These are phyloP conservation scores for Dacryopinax spathularia DNA, from an alignment of 768 basidiomycete species.

Conservation along the genomic window DNA sequence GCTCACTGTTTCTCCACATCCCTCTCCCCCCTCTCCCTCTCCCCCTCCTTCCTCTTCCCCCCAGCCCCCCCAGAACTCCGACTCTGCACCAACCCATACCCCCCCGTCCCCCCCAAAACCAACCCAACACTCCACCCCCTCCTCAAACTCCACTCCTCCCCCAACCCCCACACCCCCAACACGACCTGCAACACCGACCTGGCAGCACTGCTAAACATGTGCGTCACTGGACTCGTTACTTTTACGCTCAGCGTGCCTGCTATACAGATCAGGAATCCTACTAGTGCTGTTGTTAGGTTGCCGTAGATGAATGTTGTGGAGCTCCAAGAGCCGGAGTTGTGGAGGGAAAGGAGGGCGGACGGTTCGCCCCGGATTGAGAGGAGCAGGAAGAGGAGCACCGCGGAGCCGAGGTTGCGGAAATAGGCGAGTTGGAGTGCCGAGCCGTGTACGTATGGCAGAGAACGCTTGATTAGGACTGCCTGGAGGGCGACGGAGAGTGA, in stretches of 20 bases:
- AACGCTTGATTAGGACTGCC: background rate
- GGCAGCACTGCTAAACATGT: background rate
- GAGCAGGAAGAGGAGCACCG: background rate
- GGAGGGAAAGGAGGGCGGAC: background rate
- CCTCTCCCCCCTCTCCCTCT: background rate
- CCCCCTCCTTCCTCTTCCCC: background rate
- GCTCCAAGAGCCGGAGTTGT: background rate
- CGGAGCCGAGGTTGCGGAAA: background rate
- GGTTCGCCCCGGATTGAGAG: background rate
- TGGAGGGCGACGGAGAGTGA: background rate
- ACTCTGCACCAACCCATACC: background rate
- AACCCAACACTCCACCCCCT: background rate
- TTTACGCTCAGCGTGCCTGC: background rate
- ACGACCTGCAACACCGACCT: background rate
- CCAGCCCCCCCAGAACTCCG: no score
- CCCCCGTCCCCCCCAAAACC: background rate
- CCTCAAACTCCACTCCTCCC: background rate
- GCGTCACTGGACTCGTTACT: background rate
- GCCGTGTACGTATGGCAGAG: background rate
- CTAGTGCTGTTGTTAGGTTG: background rate
- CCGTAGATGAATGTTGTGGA: conserved; percentile 1
- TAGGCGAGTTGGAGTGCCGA: background rate
- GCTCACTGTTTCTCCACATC: conserved; percentile 1
- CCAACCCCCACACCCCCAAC: background rate
- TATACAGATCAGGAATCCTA: background rate